phyloP scores from a whole-genome alignment of 805 yeast species.

The Lipomyces anomalus region DNA sequence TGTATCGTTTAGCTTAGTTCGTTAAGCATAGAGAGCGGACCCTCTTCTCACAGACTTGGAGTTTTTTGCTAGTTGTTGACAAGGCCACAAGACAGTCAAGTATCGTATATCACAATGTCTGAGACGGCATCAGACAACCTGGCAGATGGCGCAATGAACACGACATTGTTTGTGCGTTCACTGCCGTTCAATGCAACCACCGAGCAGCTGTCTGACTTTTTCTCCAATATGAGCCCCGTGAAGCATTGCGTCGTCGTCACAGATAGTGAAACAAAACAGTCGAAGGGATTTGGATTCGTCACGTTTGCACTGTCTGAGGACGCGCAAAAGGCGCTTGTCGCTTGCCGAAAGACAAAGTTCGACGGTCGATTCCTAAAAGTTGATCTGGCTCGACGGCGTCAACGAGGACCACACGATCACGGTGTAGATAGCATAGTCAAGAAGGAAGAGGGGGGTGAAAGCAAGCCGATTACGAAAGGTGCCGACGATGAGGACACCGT shows the following conservation, averaged over 20 bases:
- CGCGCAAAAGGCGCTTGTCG: conserved; percentile 64
- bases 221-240: conserved; percentile 89
- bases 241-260: conserved; percentile 89
- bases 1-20: too few relatives aligned
- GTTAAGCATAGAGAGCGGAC: too few relatives aligned
- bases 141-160: too few relatives aligned
- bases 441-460: neutral
- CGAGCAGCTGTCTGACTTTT: conserved; percentile 75
- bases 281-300: conserved; percentile 95
- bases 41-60: too few relatives aligned
- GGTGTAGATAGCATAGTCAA: conserved; percentile 11
- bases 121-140: too few relatives aligned
- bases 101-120: too few relatives aligned
- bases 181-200: conserved; percentile 76
- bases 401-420: conserved; percentile 42
- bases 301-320: conserved; percentile 83
- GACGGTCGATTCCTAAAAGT: conserved; percentile 62
- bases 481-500: conserved; percentile 30
- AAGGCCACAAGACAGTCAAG: too few relatives aligned
- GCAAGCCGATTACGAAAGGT: conserved; percentile 8
- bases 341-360: conserved; percentile 61
- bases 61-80: too few relatives aligned
- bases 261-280: conserved; percentile 60
- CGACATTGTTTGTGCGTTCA: conserved; percentile 77
- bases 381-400: conserved; percentile 90